Base-by-base conservation (phyloP, 2,329 filamentous ascomycete species). In the Emergomyces pasteurianus region DNA sequence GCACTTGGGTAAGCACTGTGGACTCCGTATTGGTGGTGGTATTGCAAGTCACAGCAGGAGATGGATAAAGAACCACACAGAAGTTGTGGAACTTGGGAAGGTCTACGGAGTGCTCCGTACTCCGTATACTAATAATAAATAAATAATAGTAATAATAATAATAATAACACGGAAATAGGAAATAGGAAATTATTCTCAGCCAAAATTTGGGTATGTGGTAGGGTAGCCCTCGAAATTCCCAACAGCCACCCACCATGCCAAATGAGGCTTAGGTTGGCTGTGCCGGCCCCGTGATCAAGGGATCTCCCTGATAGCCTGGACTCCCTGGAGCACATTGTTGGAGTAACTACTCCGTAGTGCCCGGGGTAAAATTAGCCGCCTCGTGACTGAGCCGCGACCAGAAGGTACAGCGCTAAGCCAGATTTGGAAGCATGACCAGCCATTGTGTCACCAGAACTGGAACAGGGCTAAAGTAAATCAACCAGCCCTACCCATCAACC, bases 331-430 rank as follows among this genome's bases (percentile, higher is more conserved):
- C n/a, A n/a, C n/a, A n/a, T n/a, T n/a, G n/a, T n/a, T n/a, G n/a
- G n/a, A n/a, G n/a, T n/a, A n/a, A n/a, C n/a, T n/a, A n/a, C n/a
- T n/a, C n/a, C n/a, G n/a, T n/a, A n/a, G n/a, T n/a, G n/a, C n/a
- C n/a, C n/a, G n/a, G n/a, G n/a, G n/a, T 38, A 21, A 54, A 54
- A 54, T 54, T 54, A 54, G 50, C 28, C 50, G 50, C 50, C 50
- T 54, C 50, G 34, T 54, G 52, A 54, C 52, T 38, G 18, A 54
- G 52, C 52, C 34, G 52, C 52, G 49, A 34, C 16, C n/a, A n/a
- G n/a, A n/a, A n/a, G n/a, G n/a, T n/a, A n/a, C n/a, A n/a, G n/a
- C n/a, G 47, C 47, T 50, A 50, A 50, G 3, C 42, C 47, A 5
- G 47, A 6, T 36, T 1, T 31, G 28, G 16, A 16, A 16, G 23